These are phyloP conservation scores for Trypanosoma conorhini DNA, from an alignment of 208 protist genomes.

Conservation along the genomic window DNA sequence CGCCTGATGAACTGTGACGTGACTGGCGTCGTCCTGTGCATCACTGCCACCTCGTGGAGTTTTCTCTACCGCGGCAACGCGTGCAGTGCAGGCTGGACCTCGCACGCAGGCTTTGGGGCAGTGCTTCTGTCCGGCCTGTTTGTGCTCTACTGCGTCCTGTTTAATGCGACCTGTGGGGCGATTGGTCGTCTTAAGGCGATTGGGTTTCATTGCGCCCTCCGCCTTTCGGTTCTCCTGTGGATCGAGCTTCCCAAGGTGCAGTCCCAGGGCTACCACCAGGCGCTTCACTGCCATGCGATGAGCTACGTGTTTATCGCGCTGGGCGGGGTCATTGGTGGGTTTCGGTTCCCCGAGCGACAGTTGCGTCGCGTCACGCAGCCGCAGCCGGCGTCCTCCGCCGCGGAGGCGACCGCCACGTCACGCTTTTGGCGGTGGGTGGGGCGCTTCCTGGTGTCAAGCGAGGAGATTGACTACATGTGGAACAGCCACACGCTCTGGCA, in stretches of 20 bases:
- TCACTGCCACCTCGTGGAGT: constrained; percentile 45
- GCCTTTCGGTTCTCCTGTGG: constrained; percentile 42
- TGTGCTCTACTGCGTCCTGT: constrained; percentile 11
- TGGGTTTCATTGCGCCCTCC: constrained; percentile 42
- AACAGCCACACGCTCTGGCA: constrained; percentile 82
- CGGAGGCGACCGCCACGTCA: not conserved
- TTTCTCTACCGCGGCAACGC: constrained; percentile 50
- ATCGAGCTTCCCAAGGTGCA: constrained; percentile 49
- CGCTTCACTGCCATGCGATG: constrained; percentile 52
- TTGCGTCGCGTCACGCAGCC: constrained; percentile 25
- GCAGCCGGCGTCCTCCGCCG: constrained; percentile 1
- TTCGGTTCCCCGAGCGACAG: constrained; percentile 52
- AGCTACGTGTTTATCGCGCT: constrained; percentile 53
- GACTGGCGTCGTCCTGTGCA: constrained; percentile 42
- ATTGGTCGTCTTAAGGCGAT: constrained; percentile 7
- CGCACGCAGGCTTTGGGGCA: not conserved
- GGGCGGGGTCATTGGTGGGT: constrained; percentile 41
- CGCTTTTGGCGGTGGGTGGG: constrained; percentile 10
- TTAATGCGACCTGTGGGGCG: constrained; percentile 1
- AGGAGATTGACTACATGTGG: constrained; percentile 55
- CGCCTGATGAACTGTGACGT: constrained; percentile 66
- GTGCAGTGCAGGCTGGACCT: constrained; percentile 23
- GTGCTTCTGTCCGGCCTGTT: constrained; percentile 10
- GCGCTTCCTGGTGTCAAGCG: constrained; percentile 37
- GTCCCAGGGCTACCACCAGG: constrained; percentile 48